Conservation (phyloP, 495 filamentous ascomycete species). For the Penicillium maclennaniae region DNA sequence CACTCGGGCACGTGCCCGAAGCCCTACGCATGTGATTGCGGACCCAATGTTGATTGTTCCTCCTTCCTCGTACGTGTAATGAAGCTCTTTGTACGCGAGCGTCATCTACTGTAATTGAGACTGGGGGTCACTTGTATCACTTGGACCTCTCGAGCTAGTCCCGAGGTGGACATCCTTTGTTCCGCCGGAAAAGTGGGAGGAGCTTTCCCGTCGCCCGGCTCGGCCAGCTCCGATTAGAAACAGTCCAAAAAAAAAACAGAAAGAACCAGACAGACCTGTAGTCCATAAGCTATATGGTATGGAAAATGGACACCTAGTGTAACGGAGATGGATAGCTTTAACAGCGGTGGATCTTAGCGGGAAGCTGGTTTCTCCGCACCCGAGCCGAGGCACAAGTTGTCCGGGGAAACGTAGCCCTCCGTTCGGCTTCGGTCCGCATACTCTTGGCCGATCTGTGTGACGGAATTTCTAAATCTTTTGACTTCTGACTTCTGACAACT, state of each 20-base stretch:
- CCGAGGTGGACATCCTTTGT: constrained; percentile 12
- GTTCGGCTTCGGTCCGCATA: constrained; percentile 17
- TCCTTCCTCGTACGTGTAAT: constrained; percentile 20
- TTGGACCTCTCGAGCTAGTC: constrained; percentile 1
- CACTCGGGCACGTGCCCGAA: constrained; percentile 8
- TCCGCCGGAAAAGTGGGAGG: constrained; percentile 20
- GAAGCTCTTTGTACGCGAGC: not conserved
- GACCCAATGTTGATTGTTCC: not conserved
- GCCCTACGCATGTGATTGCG: constrained; percentile 17
- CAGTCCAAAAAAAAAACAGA: not conserved
- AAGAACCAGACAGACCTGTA: not conserved
- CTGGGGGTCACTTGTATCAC: not conserved
- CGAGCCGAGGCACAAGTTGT: constrained; percentile 31
- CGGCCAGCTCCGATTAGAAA: constrained; percentile 4
- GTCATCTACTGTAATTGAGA: not conserved
- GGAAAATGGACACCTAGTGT: not conserved
- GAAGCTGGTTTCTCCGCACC: constrained; percentile 20
- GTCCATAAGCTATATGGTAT: not conserved
- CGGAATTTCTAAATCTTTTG: not conserved
- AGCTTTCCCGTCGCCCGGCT: constrained; percentile 29
- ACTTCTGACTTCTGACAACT: not conserved
- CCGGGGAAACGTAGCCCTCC: constrained; percentile 13
- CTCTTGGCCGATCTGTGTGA: constrained; percentile 6
- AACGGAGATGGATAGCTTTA: not conserved
- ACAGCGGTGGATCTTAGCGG: not conserved